Conservation (phyloP, 345 rosid species). For the Dimocarpus longan region DNA sequence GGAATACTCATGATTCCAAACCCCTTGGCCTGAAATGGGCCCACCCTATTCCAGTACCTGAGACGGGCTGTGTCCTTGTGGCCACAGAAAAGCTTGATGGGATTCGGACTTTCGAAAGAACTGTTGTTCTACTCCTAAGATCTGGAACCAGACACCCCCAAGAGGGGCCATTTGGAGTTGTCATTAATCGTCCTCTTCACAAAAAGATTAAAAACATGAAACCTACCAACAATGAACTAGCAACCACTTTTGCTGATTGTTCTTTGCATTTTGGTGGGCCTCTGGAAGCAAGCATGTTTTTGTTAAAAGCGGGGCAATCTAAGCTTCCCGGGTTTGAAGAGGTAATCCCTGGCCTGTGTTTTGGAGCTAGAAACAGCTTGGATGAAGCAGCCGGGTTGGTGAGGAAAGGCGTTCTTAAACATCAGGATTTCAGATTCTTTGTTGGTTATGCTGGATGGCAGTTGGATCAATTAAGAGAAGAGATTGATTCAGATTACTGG, state of each 20-base stretch:
- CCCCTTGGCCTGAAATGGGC: slow-evolving; percentile 79
- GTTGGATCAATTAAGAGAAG: slow-evolving; percentile 84
- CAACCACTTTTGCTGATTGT: slow-evolving; percentile 80
- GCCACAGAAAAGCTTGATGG: slow-evolving; percentile 97
- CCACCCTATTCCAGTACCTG: slow-evolving; percentile 88
- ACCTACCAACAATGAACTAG: slow-evolving; percentile 69
- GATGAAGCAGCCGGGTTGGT: slow-evolving; percentile 84
- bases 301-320: slow-evolving; percentile 53
- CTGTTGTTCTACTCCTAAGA: slow-evolving; percentile 89
- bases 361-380: slow-evolving; percentile 76
- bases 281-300: slow-evolving; percentile 83
- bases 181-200: slow-evolving; percentile 84
- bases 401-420: slow-evolving; percentile 73
- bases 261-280: slow-evolving; percentile 90
- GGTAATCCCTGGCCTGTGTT: slow-evolving; percentile 78
- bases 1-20: slow-evolving; percentile 47
- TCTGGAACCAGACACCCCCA: slow-evolving; percentile 82
- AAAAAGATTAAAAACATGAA: slow-evolving; percentile 78
- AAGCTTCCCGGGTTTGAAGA: slow-evolving; percentile 75
- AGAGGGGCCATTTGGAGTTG: slow-evolving; percentile 91
- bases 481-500: slow-evolving; percentile 84
- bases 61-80: slow-evolving; percentile 90
- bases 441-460: slow-evolving; percentile 95
- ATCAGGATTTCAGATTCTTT: slow-evolving; percentile 84
- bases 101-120: slow-evolving; percentile 73